Base-by-base conservation (phyloP, 129 eudicot genomes). In the Centrapalus pauciflorus region DNA sequence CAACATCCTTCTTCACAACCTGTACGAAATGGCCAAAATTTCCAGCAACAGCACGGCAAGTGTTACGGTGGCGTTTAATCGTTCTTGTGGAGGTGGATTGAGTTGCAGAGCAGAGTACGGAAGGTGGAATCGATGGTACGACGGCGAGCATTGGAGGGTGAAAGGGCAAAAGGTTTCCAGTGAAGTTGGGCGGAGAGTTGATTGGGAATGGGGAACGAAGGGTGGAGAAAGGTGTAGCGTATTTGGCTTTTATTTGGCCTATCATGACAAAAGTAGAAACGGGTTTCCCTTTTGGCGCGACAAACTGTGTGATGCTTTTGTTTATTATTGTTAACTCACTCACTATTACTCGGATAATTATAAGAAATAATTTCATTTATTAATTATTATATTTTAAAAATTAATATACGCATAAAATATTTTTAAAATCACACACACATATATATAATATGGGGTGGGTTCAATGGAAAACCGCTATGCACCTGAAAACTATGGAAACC, bases 1-100 rank as follows among this genome's bases (percentile, higher is more conserved):
- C 75, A 17, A 77, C 80, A 77, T 94, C 99, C 30, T 94, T 89
- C 48, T 77, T 75, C 45, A 89, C 85, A 32, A 83, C 83, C 16
- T 87, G 78, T 46, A 73, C 76, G 23, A 82, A 79, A 64, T 85
- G 81, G 20, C 82, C 78, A 0, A 82, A 54, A 49, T 80, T 89
- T 40, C 82, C 86, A 29, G 72, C 81, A 13, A 54, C 68, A 17
- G 72, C 76, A 13, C 77, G 77, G 43, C 48, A 69, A 23, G 43
- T 32, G 25, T 19, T 64, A 2, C 49, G 56, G 25, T 48, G 60
- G n/a, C 72, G 77, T 45, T 55, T 77, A 30, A 19, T 41, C 6
- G 55, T 33, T 27, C 64, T 55, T 19, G 28, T 79, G 24, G 80
- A 78, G 64, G 41, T 60, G 12, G 79, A 74, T 37, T 66, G 66